Evolutionary conservation across 768 basidiomycete species (phyloP), one percentile per base, ranked within the genome.

Genomic region (Agaricus bisporus): DNA sequence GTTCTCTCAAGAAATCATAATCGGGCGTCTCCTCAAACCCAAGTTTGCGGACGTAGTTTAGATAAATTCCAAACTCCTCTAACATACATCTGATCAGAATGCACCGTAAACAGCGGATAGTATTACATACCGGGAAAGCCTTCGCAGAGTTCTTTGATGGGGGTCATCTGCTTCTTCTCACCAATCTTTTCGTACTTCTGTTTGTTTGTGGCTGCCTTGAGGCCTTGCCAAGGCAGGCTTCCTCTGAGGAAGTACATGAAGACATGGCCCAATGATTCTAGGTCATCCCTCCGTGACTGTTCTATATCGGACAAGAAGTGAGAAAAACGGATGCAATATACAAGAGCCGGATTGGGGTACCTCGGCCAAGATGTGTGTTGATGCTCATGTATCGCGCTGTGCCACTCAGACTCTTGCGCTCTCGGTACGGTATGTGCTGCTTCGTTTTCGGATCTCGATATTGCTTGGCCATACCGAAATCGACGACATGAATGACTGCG

Each of bases 181-280:
- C 95, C 95, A 68, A 99, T 99, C 79, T 98, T 99, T 78, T 99
- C 95, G 74, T 99, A 99, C 78, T 98, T 92, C 70, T 98, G 97
- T 76, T 99, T 99, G 78, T 99, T 98, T 48, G 95, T 99, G 26
- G 97, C 97, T 32, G 97, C 97, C 73, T 98, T 98, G 54, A 99
- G 81, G 54, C 97, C 97, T 66, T 99, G 97, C 97, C 97, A 99
- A 20, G 97, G 97, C 49, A 99, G 66, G 62, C 94, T 95, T 18
- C 97, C 97, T 49, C 97, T 83, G 48, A 98, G 71, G 73, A 99
- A 98, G 75, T 99, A 99, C 91, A 99, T 97, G 76, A 99, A 99
- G 61, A 99, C 97, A 73, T 99, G 97, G 2, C 97, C 97, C 18
- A 99, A 82, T n/a, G 97, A 91, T 74, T 99, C 97, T 32, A 99